A percentile compares a stretch with the other conserved stretches of the same genome.
Conservation (phyloP, 352 stramenopile genomes). For the Phytophthora sp. region DNA sequence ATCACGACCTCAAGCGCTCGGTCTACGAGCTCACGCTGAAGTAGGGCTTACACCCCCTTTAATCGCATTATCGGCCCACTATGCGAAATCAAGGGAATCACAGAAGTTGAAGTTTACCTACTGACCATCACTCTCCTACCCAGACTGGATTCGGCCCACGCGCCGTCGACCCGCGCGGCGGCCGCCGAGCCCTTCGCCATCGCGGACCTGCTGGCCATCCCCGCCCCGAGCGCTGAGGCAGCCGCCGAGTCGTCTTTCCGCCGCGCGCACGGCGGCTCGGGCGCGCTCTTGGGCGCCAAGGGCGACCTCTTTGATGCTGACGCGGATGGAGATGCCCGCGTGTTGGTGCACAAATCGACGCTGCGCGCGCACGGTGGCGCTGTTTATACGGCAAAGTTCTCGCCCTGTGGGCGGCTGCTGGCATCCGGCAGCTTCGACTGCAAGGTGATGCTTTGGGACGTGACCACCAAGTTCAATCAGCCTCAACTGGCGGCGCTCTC, state of each 20-base stretch:
- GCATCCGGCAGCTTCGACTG: slow-evolving; percentile 83
- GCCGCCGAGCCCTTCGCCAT: slow-evolving; percentile 73
- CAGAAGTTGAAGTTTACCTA: neutral
- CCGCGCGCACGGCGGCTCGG: slow-evolving; percentile 42
- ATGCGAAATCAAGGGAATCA: slow-evolving; percentile 10
- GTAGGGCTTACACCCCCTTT: slow-evolving; percentile 37
- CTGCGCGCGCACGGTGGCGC: slow-evolving; percentile 75
- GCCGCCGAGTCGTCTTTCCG: slow-evolving; percentile 44
- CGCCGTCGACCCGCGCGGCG: slow-evolving; percentile 27
- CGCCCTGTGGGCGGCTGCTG: slow-evolving; percentile 78
- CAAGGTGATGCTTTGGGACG: slow-evolving; percentile 86
- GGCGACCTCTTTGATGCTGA: slow-evolving; percentile 61
- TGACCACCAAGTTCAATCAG: slow-evolving; percentile 90
- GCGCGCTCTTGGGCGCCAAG: slow-evolving; percentile 51
- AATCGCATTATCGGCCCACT: slow-evolving; percentile 5
- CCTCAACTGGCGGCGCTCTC: slow-evolving; percentile 79
- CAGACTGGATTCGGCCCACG: slow-evolving; percentile 74
- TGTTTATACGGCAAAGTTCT: slow-evolving; percentile 90
- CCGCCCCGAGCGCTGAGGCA: slow-evolving; percentile 39
- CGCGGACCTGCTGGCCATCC: slow-evolving; percentile 64
- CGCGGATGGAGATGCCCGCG: slow-evolving; percentile 62
- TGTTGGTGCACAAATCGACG: slow-evolving; percentile 85
- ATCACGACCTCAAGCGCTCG: slow-evolving; percentile 91
- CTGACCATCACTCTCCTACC: slow-evolving; percentile 31
- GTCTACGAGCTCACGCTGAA: slow-evolving; percentile 91